Evolutionary conservation across 805 yeast genomes (phyloP).

Genomic region (Candida tallmaniae): DNA sequence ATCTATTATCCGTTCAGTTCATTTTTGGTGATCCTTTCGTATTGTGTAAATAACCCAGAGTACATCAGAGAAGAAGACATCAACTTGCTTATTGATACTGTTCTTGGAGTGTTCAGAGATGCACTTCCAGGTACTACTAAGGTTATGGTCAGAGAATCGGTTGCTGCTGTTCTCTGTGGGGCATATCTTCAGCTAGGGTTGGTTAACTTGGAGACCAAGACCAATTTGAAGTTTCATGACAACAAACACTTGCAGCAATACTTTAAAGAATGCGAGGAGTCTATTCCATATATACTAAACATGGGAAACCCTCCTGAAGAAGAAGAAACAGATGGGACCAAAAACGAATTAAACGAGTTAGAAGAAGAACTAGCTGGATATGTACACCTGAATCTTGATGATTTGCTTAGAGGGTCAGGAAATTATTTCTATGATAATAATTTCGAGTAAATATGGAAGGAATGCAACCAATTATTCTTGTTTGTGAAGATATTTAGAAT

Average conservation of each 20-base stretch:
- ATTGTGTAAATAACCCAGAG: conserved; percentile 27
- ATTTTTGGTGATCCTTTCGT: conserved; percentile 21
- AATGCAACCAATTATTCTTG: no score
- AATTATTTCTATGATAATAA: no score
- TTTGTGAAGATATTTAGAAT: no score
- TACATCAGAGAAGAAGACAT: conserved; percentile 25
- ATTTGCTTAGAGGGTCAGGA: no score
- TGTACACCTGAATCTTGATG: no score
- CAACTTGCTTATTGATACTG: conserved; percentile 20
- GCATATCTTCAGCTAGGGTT: conserved; percentile 19
- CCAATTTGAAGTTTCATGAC: conserved; percentile 14
- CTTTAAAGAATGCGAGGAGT: conserved; percentile 14
- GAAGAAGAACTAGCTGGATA: no score
- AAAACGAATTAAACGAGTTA: no score
- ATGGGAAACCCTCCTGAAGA: no score
- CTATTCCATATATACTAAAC: no score
- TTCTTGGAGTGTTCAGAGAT: conserved; percentile 4
- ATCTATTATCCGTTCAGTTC: conserved; percentile 30
- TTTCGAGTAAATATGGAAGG: no score
- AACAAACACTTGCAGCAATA: conserved; percentile 16
- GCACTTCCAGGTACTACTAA: neutral
- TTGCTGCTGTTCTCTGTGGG: conserved; percentile 16
- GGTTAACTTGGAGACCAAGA: conserved; percentile 18
- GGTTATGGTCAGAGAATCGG: conserved; percentile 15
- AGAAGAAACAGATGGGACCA: no score